phyloP scores from a whole-genome alignment of 768 basidiomycete genomes.

The Pulveroboletus frians region DNA sequence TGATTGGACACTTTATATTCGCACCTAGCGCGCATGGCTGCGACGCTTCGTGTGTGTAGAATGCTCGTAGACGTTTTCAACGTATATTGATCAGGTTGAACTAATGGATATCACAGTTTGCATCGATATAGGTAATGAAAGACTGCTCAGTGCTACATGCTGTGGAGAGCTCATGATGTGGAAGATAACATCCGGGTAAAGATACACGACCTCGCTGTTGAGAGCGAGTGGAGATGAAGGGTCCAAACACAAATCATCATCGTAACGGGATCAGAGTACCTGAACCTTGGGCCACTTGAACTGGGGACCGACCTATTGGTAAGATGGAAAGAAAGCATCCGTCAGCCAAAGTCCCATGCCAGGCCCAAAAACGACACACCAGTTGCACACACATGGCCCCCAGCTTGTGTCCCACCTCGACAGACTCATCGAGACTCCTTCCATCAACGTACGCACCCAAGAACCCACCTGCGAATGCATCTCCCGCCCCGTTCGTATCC shows the following conservation, averaged over 20 bases:
- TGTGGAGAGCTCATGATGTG: constrained; percentile 32
- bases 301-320: constrained; percentile 47
- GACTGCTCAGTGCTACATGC: constrained; percentile 26
- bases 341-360: neutral
- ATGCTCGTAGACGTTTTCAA: constrained; percentile 8
- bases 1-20: constrained; percentile 19
- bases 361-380: constrained; percentile 36
- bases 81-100: neutral
- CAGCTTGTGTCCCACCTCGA: constrained; percentile 83
- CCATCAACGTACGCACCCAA: constrained; percentile 79
- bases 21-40: constrained; percentile 15
- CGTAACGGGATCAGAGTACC: constrained; percentile 30
- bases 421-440: constrained; percentile 68
- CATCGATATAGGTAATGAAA: neutral
- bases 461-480: constrained; percentile 96
- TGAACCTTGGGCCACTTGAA: constrained; percentile 53
- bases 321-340: neutral
- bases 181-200: constrained; percentile 15
- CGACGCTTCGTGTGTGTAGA: constrained; percentile 11
- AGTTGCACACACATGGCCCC: constrained; percentile 82
- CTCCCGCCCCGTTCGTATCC: constrained; percentile 97
- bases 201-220: constrained; percentile 34
- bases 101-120: constrained; percentile 21
- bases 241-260: neutral
- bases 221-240: constrained; percentile 28